phyloP scores from a whole-genome alignment of 2,329 filamentous ascomycete species.

The Colletotrichum shisoi region DNA sequence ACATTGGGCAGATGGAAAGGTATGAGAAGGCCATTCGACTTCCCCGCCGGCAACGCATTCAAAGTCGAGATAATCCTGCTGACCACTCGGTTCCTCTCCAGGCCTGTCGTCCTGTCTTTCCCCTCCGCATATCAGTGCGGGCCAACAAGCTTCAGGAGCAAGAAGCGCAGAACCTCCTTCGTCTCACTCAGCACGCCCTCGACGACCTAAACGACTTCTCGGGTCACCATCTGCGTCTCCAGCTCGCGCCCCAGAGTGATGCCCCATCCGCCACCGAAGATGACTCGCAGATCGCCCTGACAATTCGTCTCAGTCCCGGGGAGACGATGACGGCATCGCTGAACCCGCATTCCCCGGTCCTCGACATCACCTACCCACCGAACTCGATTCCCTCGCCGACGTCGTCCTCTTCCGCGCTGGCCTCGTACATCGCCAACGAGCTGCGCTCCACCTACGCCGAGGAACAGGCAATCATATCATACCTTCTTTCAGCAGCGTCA shows the following conservation, averaged over 20 bases:
- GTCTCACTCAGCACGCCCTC: slow-evolving; percentile 82
- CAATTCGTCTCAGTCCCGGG: slow-evolving; percentile 73
- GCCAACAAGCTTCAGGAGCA: slow-evolving; percentile 69
- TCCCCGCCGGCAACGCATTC: not conserved
- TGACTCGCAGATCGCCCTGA: slow-evolving; percentile 67
- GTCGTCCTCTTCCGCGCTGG: slow-evolving; percentile 75
- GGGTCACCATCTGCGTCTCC: slow-evolving; percentile 79
- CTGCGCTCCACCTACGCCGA: slow-evolving; percentile 82
- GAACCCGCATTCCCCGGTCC: slow-evolving; percentile 71
- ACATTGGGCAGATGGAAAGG: slow-evolving; percentile 89
- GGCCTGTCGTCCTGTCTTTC: slow-evolving; percentile 89
- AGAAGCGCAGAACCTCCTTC: slow-evolving; percentile 77
- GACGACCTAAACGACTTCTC: slow-evolving; percentile 88
- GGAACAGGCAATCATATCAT: slow-evolving; percentile 85
- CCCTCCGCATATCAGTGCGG: slow-evolving; percentile 80
- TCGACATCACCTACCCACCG: slow-evolving; percentile 80
- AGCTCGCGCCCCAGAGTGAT: slow-evolving; percentile 59
- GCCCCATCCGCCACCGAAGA: slow-evolving; percentile 48
- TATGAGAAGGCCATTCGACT: slow-evolving; percentile 51
- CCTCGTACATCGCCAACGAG: slow-evolving; percentile 79
- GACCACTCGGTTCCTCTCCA: slow-evolving; percentile 48
- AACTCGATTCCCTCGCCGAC: slow-evolving; percentile 72
- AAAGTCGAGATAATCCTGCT: not conserved
- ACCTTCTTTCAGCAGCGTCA: slow-evolving; percentile 70
- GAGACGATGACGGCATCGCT: slow-evolving; percentile 69